These are phyloP conservation scores for Aspergillus olivimuriae DNA, from an alignment of 495 filamentous ascomycete genomes.

Conservation along the genomic window DNA sequence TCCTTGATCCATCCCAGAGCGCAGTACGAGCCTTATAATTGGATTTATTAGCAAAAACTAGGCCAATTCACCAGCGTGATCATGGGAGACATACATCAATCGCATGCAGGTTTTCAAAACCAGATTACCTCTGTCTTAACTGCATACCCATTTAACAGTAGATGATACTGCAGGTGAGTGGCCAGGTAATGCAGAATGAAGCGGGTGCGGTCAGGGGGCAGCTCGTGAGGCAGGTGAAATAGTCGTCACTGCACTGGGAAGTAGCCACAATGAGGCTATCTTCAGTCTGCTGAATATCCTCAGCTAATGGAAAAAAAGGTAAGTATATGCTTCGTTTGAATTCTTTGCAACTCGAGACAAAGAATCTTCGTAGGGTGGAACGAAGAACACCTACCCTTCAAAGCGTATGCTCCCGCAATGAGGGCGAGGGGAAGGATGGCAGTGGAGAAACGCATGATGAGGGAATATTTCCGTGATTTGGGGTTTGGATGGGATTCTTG, in stretches of 20 bases:
- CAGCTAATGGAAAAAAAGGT: not conserved
- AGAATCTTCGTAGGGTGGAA: not conserved
- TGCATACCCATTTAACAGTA: not conserved
- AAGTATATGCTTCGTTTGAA: not conserved
- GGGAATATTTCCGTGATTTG: not conserved
- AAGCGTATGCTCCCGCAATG: slow-evolving; percentile 18
- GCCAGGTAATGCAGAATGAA: not conserved
- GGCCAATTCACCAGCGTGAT: too few species aligned
- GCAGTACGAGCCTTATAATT: too few species aligned
- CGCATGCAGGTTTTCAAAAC: too few species aligned
- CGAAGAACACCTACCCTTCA: slow-evolving; percentile 38
- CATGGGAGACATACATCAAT: too few species aligned
- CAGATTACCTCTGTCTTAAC: too few species aligned
- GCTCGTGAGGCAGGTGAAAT: not conserved
- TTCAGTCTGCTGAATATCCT: not conserved
- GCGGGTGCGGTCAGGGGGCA: not conserved
- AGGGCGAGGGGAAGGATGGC: not conserved
- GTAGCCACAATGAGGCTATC: not conserved
- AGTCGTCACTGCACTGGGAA: not conserved
- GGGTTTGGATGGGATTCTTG: not conserved
- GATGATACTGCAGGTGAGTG: not conserved
- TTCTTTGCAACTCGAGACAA: not conserved
- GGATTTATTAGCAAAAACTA: too few species aligned
- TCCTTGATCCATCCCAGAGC: too few species aligned
- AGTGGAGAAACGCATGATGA: slow-evolving; percentile 1